Evolutionary conservation across 805 yeast genomes (phyloP).

Genomic region (Saccharomycopsis sp.): DNA sequence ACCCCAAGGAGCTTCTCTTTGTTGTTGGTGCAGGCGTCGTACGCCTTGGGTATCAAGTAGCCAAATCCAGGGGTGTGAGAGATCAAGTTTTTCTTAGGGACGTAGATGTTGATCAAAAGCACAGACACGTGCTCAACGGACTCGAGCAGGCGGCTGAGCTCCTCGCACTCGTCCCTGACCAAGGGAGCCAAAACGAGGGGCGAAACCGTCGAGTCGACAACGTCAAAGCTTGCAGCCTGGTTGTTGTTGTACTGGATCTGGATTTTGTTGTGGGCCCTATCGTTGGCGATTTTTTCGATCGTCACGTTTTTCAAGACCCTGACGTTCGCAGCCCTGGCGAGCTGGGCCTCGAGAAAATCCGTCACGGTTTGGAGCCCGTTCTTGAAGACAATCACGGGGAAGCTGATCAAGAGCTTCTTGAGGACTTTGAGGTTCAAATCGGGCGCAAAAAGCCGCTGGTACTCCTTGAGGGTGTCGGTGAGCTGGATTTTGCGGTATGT

Average conservation of each 20-base stretch:
- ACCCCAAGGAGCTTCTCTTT: conserved; percentile 68
- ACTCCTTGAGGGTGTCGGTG: conserved; percentile 31
- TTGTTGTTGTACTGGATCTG: not conserved
- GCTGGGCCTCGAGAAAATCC: conserved; percentile 31
- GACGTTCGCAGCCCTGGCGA: conserved; percentile 37
- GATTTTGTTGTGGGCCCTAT: not conserved
- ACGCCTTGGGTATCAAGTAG: conserved; percentile 64
- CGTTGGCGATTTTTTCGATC: not conserved
- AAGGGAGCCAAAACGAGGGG: conserved; percentile 35
- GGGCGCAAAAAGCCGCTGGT: conserved; percentile 36
- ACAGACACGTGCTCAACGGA: conserved; percentile 34
- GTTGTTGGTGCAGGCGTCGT: conserved; percentile 33
- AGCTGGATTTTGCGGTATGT: conserved; percentile 13
- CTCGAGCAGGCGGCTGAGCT: conserved; percentile 24
- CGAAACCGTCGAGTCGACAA: conserved; percentile 53
- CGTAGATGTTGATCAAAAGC: conserved; percentile 62
- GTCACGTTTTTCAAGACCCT: conserved; percentile 25
- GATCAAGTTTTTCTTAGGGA: conserved; percentile 40
- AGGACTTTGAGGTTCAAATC: conserved; percentile 34
- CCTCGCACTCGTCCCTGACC: conserved; percentile 24
- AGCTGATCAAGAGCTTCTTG: conserved; percentile 29
- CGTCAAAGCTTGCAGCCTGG: conserved; percentile 35
- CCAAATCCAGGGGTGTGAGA: conserved; percentile 67
- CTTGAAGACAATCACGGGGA: conserved; percentile 55
- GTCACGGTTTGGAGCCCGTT: conserved; percentile 56